These are phyloP conservation scores for Cenchrus purpureus DNA, from an alignment of 176 grass and related monocot species.

Conservation along the genomic window DNA sequence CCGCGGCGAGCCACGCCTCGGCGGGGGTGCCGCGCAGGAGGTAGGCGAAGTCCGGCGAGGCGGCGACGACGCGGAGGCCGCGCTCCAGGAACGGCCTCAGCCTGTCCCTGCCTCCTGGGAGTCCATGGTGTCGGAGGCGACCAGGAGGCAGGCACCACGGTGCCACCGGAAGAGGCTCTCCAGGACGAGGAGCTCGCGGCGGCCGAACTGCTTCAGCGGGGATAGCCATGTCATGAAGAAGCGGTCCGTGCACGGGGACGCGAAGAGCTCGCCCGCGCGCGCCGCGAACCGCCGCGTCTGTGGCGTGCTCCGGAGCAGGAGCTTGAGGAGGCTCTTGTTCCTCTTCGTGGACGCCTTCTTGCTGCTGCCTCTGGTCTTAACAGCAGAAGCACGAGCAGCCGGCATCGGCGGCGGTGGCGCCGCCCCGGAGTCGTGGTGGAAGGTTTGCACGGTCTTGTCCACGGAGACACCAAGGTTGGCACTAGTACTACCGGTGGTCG, in stretches of 20 bases:
- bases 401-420: neutral
- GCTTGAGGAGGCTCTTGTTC: slow-evolving; percentile 48
- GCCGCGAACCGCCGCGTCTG: slow-evolving; percentile 51
- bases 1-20: slow-evolving; percentile 53
- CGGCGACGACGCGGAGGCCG: slow-evolving; percentile 54
- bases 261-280: slow-evolving; percentile 56
- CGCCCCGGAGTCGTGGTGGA: neutral
- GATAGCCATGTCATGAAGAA: slow-evolving; percentile 95
- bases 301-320: slow-evolving; percentile 30
- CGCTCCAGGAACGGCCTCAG: slow-evolving; percentile 61
- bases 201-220: slow-evolving; percentile 60
- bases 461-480: slow-evolving; percentile 27
- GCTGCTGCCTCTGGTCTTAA: neutral
- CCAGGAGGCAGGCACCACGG: slow-evolving; percentile 68
- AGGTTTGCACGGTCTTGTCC: slow-evolving; percentile 23
- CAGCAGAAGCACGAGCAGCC: neutral
- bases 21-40: slow-evolving; percentile 62
- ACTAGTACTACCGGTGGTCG: neutral
- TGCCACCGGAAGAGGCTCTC: slow-evolving; percentile 93
- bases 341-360: slow-evolving; percentile 43
- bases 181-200: slow-evolving; percentile 67
- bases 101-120: slow-evolving; percentile 44
- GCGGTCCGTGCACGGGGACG: slow-evolving; percentile 42
- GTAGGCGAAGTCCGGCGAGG: slow-evolving; percentile 66
- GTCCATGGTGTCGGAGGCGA: slow-evolving; percentile 80